Conservation (phyloP, 768 basidiomycete genomes). For the Scleroderma citrinum region DNA sequence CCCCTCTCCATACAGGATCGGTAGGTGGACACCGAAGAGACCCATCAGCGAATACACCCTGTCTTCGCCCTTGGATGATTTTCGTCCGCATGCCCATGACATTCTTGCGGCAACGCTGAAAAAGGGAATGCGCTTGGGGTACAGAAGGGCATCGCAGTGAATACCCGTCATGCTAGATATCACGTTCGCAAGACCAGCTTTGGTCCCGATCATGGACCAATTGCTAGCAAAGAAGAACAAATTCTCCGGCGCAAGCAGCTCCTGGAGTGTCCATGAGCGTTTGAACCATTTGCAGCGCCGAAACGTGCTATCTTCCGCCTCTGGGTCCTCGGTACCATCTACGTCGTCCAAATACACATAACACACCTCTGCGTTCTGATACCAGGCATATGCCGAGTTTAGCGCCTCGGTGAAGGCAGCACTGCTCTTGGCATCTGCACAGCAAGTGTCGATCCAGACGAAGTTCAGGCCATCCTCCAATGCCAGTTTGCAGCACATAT, state of each 20-base stretch:
- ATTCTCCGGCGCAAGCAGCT: background rate
- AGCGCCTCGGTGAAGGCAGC: slow-evolving; percentile 7
- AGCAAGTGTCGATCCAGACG: slow-evolving; percentile 4
- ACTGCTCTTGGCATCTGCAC: slow-evolving; percentile 8
- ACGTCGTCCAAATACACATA: background rate
- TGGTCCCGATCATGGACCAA: background rate
- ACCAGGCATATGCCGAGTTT: background rate
- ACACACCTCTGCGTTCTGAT: background rate
- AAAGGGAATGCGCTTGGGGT: background rate
- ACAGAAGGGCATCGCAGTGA: background rate
- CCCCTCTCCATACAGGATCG: background rate
- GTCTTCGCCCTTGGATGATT: background rate
- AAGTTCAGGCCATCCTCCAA: background rate
- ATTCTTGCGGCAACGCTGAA: background rate
- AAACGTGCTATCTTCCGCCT: background rate
- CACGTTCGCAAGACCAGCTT: background rate
- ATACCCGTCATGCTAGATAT: background rate
- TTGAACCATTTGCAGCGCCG: background rate
- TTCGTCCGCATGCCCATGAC: background rate
- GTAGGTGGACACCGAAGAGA: background rate
- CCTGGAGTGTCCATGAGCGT: background rate
- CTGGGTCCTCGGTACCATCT: background rate
- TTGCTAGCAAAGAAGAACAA: background rate
- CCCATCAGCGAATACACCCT: background rate
- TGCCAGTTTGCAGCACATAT: background rate